phyloP scores from a whole-genome alignment of 2,329 filamentous ascomycete genomes.

The Lecanicillium sp. region DNA sequence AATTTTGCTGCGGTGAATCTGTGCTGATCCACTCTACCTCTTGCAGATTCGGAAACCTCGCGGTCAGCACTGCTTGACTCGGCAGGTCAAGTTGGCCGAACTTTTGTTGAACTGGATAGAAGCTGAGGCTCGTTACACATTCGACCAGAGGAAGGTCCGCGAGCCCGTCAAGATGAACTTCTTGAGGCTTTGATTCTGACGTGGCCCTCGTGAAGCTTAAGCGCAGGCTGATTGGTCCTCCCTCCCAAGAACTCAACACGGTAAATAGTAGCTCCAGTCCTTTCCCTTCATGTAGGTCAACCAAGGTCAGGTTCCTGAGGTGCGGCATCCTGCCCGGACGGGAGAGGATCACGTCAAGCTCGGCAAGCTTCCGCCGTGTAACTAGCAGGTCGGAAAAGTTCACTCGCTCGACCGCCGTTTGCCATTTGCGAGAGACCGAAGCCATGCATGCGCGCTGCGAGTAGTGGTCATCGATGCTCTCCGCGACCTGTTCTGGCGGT shows the following conservation, averaged over 20 bases:
- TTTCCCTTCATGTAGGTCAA: background rate
- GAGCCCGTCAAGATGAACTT: constrained; percentile 1
- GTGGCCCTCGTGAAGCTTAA: background rate
- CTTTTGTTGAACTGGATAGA: background rate
- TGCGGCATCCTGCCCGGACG: background rate
- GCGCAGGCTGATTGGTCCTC: background rate
- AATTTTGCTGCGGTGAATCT: background rate
- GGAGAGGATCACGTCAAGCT: background rate
- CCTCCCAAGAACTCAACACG: background rate
- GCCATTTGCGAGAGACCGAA: background rate
- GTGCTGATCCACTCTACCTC: background rate
- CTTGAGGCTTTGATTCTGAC: background rate
- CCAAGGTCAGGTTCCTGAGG: background rate
- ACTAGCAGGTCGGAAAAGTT: constrained; percentile 1
- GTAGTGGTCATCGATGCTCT: too few relatives aligned
- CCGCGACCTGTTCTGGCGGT: too few relatives aligned
- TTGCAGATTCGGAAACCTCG: background rate
- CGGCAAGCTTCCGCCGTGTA: background rate
- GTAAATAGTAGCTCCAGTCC: background rate
- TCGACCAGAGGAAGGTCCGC: background rate
- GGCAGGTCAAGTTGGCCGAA: background rate
- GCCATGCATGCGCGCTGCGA: background rate
- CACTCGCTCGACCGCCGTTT: constrained; percentile 3
- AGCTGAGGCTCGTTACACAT: background rate
- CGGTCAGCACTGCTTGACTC: background rate